Percentiles rank a stretch among this genome's conserved stretches.
phyloP scores from a whole-genome alignment of 192 early-diverging fungal species.

The Thamnidium elegans region DNA sequence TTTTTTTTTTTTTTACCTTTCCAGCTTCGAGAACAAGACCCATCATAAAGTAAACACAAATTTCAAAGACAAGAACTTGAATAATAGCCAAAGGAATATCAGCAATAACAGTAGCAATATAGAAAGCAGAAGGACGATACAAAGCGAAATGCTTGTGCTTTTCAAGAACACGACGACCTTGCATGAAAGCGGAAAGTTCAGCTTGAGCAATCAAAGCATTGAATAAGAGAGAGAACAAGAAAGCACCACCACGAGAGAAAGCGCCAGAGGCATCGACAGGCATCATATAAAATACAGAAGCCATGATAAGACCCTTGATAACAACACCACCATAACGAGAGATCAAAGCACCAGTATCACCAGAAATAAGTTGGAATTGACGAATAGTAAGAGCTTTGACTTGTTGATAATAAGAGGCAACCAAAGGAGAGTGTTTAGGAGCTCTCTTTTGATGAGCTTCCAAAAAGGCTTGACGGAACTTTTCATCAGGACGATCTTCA shows the following conservation, averaged over 20 bases:
- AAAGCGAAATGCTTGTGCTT: slow-evolving; percentile 72
- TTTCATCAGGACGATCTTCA: slow-evolving; percentile 25
- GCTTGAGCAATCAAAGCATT: slow-evolving; percentile 64
- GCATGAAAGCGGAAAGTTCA: slow-evolving; percentile 65
- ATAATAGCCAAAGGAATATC: slow-evolving; percentile 56
- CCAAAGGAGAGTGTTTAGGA: slow-evolving; percentile 54
- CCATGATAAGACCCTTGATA: slow-evolving; percentile 70
- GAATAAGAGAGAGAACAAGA: slow-evolving; percentile 72
- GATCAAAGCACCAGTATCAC: slow-evolving; percentile 42
- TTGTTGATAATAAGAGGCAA: slow-evolving; percentile 54
- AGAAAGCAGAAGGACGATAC: slow-evolving; percentile 65
- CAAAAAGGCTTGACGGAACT: slow-evolving; percentile 49
- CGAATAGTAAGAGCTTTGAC: slow-evolving; percentile 49
- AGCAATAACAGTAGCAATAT: slow-evolving; percentile 57
- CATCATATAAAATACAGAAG: slow-evolving; percentile 64
- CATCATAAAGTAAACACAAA: slow-evolving; percentile 66
- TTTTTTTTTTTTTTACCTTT: slow-evolving; percentile 28
- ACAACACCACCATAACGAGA: slow-evolving; percentile 49
- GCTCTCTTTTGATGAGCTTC: slow-evolving; percentile 49
- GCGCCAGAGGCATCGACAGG: slow-evolving; percentile 54
- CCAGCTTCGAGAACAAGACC: slow-evolving; percentile 55
- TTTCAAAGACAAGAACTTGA: slow-evolving; percentile 56
- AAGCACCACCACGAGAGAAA: slow-evolving; percentile 68
- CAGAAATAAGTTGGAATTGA: slow-evolving; percentile 53
- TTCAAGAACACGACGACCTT: slow-evolving; percentile 63